phyloP scores from a whole-genome alignment of 768 basidiomycete genomes.

The Boletus edulis region DNA sequence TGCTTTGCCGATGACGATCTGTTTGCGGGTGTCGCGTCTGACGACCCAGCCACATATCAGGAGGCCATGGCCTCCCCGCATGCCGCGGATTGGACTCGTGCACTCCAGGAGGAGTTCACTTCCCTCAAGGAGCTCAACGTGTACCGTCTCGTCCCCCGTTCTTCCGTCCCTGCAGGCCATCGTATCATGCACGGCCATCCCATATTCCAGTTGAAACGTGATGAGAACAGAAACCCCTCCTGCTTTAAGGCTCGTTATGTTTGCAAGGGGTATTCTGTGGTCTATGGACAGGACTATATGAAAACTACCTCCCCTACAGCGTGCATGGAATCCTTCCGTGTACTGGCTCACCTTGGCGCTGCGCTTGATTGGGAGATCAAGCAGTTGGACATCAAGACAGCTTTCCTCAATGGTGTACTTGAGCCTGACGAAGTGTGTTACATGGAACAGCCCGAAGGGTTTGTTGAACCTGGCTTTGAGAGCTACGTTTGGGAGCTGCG shows the following conservation, averaged over 20 bases:
- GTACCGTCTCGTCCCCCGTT: not conserved
- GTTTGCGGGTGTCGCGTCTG: too few species aligned
- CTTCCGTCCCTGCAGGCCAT: not conserved
- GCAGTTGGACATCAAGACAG: not conserved
- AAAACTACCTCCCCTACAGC: not conserved
- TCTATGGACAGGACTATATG: not conserved
- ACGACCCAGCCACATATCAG: too few species aligned
- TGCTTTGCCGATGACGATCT: too few species aligned
- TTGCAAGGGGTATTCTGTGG: not conserved
- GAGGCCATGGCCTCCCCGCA: too few species aligned
- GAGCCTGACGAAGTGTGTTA: not conserved
- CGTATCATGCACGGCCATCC: not conserved
- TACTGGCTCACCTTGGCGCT: not conserved
- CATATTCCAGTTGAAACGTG: not conserved
- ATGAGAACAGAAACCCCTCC: not conserved
- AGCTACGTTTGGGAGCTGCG: not conserved
- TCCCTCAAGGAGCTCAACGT: not conserved
- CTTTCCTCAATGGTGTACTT: not conserved
- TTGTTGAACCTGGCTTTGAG: not conserved
- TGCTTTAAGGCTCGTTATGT: not conserved
- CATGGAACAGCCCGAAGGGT: not conserved
- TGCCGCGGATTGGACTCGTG: too few species aligned
- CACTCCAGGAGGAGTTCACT: too few species aligned
- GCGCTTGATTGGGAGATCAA: not conserved
- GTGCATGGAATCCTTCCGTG: not conserved